A percentile compares a stretch with the other conserved stretches of the same genome.
These are phyloP conservation scores for Astrothelium macrocarpum DNA, from an alignment of 495 filamentous ascomycete species.

Conservation along the genomic window DNA sequence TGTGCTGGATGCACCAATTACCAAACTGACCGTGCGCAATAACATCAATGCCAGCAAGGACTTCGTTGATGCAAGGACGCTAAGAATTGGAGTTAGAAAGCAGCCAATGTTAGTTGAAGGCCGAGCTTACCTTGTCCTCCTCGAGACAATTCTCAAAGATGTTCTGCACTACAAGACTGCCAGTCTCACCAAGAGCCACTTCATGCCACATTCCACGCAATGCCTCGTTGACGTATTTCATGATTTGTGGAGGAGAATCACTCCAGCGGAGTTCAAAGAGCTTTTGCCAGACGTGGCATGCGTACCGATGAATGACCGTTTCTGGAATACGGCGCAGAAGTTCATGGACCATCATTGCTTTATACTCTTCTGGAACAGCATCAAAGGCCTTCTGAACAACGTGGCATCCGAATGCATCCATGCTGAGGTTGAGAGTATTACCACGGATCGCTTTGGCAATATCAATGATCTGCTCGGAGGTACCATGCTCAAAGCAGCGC, in stretches of 20 bases:
- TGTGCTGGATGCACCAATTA: constrained; percentile 99
- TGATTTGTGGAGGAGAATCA: constrained; percentile 90
- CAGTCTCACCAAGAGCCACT: constrained; percentile 91
- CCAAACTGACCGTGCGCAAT: constrained; percentile 98
- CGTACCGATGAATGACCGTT: constrained; percentile 95
- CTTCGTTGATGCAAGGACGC: constrained; percentile 95
- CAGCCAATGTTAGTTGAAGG: background rate
- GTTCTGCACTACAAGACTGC: constrained; percentile 95
- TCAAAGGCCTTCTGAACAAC: constrained; percentile 98
- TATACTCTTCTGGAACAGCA: constrained; percentile 92
- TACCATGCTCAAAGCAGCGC: constrained; percentile 97
- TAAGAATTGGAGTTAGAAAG: constrained; percentile 35
- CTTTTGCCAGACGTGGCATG: constrained; percentile 99
- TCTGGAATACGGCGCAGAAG: constrained; percentile 91
- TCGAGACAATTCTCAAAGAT: constrained; percentile 99
- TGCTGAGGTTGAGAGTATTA: constrained; percentile 86
- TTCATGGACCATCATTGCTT: constrained; percentile 96
- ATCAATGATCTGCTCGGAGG: constrained; percentile 84
- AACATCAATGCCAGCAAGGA: constrained; percentile 84
- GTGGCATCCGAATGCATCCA: constrained; percentile 98
- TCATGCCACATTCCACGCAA: constrained; percentile 97
- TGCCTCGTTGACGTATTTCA: constrained; percentile 96
- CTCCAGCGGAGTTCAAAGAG: constrained; percentile 97
- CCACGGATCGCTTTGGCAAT: constrained; percentile 94
- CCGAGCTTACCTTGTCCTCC: constrained; percentile 75